A percentile compares a stretch with the other conserved stretches of the same genome.
phyloP scores from a whole-genome alignment of 2,329 filamentous ascomycete species.

The Penicillium sp. region DNA sequence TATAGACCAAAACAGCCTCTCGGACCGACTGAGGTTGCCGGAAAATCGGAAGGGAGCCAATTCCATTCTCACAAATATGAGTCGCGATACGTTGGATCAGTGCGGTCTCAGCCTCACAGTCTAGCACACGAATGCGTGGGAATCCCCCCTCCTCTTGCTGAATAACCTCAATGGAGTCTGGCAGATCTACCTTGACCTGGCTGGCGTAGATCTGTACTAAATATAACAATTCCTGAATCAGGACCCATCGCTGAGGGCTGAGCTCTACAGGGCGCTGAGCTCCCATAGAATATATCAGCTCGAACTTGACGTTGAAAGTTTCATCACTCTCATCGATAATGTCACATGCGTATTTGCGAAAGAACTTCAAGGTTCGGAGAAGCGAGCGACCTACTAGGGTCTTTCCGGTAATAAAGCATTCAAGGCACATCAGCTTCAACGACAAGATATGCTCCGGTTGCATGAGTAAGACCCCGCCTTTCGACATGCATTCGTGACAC shows the following conservation, averaged over 20 bases:
- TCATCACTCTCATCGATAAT: slow-evolving; percentile 67
- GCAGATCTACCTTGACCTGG: no score
- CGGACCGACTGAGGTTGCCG: no score
- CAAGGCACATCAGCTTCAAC: slow-evolving; percentile 60
- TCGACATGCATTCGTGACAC: slow-evolving; percentile 48
- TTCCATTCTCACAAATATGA: no score
- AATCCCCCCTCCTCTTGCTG: no score
- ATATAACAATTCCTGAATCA: slow-evolving; percentile 54
- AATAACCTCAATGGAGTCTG: no score
- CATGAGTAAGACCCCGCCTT: slow-evolving; percentile 57
- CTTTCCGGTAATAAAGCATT: slow-evolving; percentile 35
- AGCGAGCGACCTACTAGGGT: slow-evolving; percentile 9
- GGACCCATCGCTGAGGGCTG: slow-evolving; percentile 55
- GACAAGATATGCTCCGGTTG: slow-evolving; percentile 66
- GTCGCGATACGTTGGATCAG: no score
- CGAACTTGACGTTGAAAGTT: slow-evolving; percentile 59
- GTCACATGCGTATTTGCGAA: slow-evolving; percentile 43
- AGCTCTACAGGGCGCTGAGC: slow-evolving; percentile 51
- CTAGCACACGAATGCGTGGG: no score
- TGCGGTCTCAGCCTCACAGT: no score
- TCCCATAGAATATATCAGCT: slow-evolving; percentile 64
- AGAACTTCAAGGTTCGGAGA: slow-evolving; percentile 12
- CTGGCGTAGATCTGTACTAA: slow-evolving; percentile 30
- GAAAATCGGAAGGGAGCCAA: no score
- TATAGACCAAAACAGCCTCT: no score